Evolutionary conservation across 108 stramenopile species (phyloP).

Genomic region (Aureococcus anophagefferens): DNA sequence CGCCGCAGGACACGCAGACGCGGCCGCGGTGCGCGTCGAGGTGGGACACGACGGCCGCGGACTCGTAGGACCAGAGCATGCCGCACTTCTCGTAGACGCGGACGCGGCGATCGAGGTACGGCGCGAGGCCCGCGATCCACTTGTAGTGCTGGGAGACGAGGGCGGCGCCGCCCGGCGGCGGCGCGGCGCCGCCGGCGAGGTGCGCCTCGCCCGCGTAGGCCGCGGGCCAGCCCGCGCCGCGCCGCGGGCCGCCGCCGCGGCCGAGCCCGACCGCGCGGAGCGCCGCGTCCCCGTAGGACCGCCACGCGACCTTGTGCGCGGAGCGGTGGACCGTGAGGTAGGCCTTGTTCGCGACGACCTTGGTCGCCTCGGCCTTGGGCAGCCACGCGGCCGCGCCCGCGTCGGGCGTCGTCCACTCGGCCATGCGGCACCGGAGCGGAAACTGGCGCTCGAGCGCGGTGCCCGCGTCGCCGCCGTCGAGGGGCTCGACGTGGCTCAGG

Average conservation of each 20-base stretch:
- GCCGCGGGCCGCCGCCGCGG: too few species aligned
- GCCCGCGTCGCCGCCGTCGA: too few species aligned
- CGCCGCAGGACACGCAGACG: background rate
- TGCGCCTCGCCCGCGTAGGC: too few species aligned
- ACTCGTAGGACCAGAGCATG: conserved; percentile 1
- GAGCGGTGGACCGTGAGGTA: background rate
- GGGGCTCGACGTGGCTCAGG: background rate
- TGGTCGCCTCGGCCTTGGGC: background rate
- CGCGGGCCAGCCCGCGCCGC: too few species aligned
- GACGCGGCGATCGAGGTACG: background rate
- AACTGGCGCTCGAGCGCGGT: background rate
- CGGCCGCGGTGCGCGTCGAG: background rate
- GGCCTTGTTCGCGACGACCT: background rate
- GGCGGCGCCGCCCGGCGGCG: background rate
- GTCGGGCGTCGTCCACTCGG: background rate
- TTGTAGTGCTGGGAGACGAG: background rate
- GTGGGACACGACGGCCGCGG: background rate
- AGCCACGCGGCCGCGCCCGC: background rate
- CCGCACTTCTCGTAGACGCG: background rate
- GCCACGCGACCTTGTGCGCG: background rate
- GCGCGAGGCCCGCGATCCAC: background rate
- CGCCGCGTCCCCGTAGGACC: too few species aligned
- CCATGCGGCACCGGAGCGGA: background rate
- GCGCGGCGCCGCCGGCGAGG: too few species aligned
- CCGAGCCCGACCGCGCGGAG: too few species aligned